Evolutionary conservation across 331 rosid genomes (phyloP), one percentile per base, ranked within the genome.

Genomic region (Acacia pycnantha): DNA sequence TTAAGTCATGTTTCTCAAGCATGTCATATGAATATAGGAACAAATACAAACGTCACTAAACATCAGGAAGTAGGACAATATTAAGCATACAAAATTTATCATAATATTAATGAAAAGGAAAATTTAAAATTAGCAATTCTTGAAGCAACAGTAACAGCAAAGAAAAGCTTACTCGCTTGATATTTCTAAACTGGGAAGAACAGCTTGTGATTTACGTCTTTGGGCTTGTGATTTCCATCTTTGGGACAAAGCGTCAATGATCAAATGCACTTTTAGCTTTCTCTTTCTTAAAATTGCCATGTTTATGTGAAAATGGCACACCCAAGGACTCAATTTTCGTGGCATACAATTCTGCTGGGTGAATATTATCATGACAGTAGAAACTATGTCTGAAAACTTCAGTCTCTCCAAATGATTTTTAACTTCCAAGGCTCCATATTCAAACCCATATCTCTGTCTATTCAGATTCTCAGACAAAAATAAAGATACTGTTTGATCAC

Each of bases 351-450:
- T 83, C 82, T 83, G 88, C 26, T 92, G 88, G 68, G 93, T 85
- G 88, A 79, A 94, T 75, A 87, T 85, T 83, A 94, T 91, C 98
- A 91, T 87, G 82, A 88, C 90, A 47, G 87, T 84, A 59, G 97
- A 92, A 67, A 94, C 93, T 67, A 96, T 71, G 46, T 88, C 85
- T 48, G 94, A 90, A 88, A 96, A 85, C 41, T 72, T 76, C 78
- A 94, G 56, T 82, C 92, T 84, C 90, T 94, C 97, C 91, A 96
- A 86, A 87, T 92, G 87, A 79, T 85, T 87, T 86, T 91, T 94
- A 43, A 92, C 86, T 82, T 92, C 97, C 78, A 94, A 82, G 48
- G 98, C 90, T 84, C 93, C 99, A 87, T 91, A 94, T 85, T 96
- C 95, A 79, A 85, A 87, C 74, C 99, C 95, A 43, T 91, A 80